Conservation (phyloP, 345 rosid species). For the Eucalyptus dawsonii region DNA sequence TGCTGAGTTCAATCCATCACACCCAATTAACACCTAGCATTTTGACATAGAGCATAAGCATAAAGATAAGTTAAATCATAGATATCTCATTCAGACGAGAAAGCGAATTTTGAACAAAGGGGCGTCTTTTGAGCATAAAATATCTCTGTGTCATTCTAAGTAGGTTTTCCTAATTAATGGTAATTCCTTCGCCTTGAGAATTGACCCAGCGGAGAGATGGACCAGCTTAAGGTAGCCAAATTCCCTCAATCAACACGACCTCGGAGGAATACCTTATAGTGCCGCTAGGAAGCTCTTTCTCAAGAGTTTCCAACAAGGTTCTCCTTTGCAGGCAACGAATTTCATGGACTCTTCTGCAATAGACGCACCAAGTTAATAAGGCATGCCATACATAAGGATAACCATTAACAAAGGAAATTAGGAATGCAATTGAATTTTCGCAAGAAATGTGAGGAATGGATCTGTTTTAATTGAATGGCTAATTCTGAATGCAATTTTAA, state of each 20-base stretch:
- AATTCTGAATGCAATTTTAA: neutral
- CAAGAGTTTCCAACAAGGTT: conserved; percentile 38
- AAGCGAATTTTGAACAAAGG: too few relatives aligned
- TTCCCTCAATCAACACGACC: conserved; percentile 34
- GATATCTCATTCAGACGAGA: too few relatives aligned
- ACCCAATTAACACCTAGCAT: too few relatives aligned
- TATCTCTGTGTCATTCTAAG: too few relatives aligned
- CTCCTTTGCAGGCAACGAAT: conserved; percentile 41
- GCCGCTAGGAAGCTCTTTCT: conserved; percentile 35
- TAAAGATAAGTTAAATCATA: too few relatives aligned
- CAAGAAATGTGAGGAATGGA: neutral
- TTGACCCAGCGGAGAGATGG: too few relatives aligned
- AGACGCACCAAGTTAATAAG: neutral
- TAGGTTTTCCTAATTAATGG: too few relatives aligned
- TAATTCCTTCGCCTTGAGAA: too few relatives aligned
- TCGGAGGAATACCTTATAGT: conserved; percentile 54
- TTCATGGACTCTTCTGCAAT: conserved; percentile 30
- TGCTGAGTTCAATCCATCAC: too few relatives aligned
- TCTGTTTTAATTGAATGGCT: neutral
- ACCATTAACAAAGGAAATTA: neutral
- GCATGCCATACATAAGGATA: neutral
- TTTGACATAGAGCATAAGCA: too few relatives aligned
- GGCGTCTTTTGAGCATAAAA: too few relatives aligned
- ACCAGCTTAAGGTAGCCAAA: too few relatives aligned
- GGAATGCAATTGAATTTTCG: neutral